phyloP scores from a whole-genome alignment of 306 rosid species.

The Rubus parviflorus region DNA sequence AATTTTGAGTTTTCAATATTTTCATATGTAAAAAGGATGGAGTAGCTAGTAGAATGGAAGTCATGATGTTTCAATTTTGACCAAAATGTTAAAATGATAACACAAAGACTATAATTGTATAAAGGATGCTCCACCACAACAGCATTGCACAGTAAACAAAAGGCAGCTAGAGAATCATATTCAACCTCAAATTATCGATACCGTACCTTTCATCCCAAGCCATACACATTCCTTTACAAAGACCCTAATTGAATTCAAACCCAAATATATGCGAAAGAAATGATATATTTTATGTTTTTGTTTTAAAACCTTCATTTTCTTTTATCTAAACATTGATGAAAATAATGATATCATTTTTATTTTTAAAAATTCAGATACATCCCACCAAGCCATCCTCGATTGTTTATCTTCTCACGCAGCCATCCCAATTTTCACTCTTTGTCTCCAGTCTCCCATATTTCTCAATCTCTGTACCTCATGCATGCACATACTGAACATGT shows the following conservation, averaged over 20 bases:
- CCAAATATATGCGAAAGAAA: not conserved
- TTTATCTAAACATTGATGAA: not conserved
- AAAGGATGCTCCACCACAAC: not conserved
- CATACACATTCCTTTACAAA: not conserved
- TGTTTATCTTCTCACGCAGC: not conserved
- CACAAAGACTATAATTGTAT: not conserved
- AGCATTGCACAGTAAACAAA: not conserved
- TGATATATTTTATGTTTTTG: not conserved
- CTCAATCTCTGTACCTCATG: not conserved
- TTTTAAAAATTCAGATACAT: not conserved
- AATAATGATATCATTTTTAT: not conserved
- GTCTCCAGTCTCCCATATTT: too few species aligned
- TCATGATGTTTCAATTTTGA: too few species aligned
- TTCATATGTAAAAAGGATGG: too few species aligned
- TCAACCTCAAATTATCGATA: not conserved
- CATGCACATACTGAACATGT: conserved; percentile 6
- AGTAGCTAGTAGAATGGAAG: too few species aligned
- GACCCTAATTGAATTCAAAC: not conserved
- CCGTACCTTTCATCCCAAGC: not conserved
- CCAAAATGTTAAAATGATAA: too few species aligned
- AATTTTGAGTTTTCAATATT: too few species aligned
- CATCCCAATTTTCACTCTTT: conserved; percentile 2
- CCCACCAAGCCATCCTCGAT: not conserved
- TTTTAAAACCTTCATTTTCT: not conserved
- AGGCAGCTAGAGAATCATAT: not conserved